Percentiles rank a stretch among this genome's conserved stretches.
Conservation (phyloP, 345 rosid genomes). For the Lepidium didymum region DNA sequence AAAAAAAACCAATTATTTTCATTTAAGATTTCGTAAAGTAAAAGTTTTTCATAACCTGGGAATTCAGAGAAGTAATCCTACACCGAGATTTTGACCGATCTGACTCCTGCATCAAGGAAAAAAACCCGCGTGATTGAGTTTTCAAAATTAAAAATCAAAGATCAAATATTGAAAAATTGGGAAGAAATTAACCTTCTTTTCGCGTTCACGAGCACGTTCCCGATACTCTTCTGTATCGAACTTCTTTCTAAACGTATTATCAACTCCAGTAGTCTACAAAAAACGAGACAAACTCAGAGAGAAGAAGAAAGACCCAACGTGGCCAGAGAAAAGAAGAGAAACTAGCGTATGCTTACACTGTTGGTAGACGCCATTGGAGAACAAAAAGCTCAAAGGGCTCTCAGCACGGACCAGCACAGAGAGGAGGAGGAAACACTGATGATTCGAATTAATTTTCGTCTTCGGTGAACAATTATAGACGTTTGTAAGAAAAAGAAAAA, state of each 20-base stretch:
- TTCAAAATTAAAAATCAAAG: neutral
- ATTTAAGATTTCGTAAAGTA: neutral
- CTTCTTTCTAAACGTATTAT: constrained; percentile 80
- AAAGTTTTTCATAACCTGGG: neutral
- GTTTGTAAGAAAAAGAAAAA: too few species aligned
- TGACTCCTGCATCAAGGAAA: constrained; percentile 42
- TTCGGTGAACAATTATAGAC: neutral
- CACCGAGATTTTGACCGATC: constrained; percentile 72
- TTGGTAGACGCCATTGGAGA: constrained; percentile 41
- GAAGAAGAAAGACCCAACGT: too few species aligned
- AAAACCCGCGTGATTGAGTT: neutral
- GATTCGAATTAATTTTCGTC: constrained; percentile 3
- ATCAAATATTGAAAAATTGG: neutral
- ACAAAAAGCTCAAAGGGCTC: neutral
- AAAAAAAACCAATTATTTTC: neutral
- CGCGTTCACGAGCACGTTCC: constrained; percentile 91
- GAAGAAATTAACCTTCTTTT: constrained; percentile 45
- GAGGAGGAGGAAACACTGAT: neutral
- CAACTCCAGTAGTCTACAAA: constrained; percentile 55
- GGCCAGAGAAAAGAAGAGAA: neutral
- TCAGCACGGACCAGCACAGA: too few species aligned
- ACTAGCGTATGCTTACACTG: constrained; percentile 30
- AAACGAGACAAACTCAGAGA: neutral
- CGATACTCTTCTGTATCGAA: constrained; percentile 72
- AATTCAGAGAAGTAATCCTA: constrained; percentile 30